Percentiles rank a stretch among this genome's conserved stretches.
Evolutionary conservation across 805 yeast genomes (phyloP).

Genomic region (Teunomyces stri): DNA sequence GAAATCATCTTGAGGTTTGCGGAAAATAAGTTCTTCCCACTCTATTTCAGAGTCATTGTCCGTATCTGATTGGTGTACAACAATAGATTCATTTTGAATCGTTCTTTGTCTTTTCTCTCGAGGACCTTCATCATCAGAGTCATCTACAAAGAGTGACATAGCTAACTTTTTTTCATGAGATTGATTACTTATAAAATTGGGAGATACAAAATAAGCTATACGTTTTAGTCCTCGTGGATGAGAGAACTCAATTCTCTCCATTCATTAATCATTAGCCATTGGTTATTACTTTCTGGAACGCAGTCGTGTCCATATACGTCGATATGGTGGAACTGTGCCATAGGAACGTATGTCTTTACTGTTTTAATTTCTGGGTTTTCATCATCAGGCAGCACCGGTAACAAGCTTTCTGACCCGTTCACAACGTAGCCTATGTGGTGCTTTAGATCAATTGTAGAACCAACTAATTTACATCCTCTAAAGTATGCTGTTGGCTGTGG

Average conservation of each 20-base stretch:
- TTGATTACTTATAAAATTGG: neutral
- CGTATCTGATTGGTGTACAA: neutral
- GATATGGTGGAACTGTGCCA: slow-evolving; percentile 23
- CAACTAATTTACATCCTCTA: slow-evolving; percentile 35
- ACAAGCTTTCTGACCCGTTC: slow-evolving; percentile 17
- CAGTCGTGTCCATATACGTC: slow-evolving; percentile 32
- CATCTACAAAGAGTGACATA: slow-evolving; percentile 1
- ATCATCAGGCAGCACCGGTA: slow-evolving; percentile 4
- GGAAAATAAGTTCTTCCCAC: neutral
- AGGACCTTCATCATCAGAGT: neutral
- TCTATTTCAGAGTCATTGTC: neutral
- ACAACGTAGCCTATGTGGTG: slow-evolving; percentile 25
- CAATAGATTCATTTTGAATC: neutral
- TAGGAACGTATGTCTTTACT: slow-evolving; percentile 16
- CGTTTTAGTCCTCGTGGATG: slow-evolving; percentile 14
- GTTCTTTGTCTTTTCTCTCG: neutral
- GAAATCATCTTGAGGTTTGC: slow-evolving; percentile 3
- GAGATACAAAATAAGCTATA: neutral
- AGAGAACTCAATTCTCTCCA: slow-evolving; percentile 27
- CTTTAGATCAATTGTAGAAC: slow-evolving; percentile 15
- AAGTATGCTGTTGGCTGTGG: slow-evolving; percentile 27
- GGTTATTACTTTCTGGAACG: slow-evolving; percentile 13
- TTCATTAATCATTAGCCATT: slow-evolving; percentile 27
- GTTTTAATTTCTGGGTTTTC: slow-evolving; percentile 15
- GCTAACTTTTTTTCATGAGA: neutral